Base-by-base conservation (phyloP, 116 monocot genomes). In the Iris pallida region DNA sequence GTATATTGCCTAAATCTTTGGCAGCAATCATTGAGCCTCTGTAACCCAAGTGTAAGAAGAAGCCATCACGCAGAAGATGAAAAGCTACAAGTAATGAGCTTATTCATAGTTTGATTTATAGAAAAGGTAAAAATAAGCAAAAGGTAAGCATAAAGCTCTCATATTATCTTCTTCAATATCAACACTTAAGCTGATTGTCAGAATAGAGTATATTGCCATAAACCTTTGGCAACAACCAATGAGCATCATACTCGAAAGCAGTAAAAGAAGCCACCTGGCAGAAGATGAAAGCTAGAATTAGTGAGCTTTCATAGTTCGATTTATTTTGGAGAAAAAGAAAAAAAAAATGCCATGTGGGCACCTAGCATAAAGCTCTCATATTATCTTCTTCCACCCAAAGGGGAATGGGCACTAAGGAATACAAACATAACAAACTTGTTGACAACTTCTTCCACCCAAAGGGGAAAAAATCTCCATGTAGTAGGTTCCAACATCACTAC, bases 191-290 rank as follows among this genome's bases (percentile, higher is more conserved):
- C n/a, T n/a, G n/a, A 57, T 18, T 11, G 45, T 73, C 57, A 30
- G 47, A 55, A 67, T 60, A 74, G 74, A 49, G 44, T 67, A 74
- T 60, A 66, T 52, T 57, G 51, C 66, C 74, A 74, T 66, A 66
- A 6, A 59, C 0, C 9, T 42, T 64, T 73, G 41, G 59, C 58
- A 51, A n/a, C 40, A 66, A 74, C 52, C 66, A 59, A 67, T 4
- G 53, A 73, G 47, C 57, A 48, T 45, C 54, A 16, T 18, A 64
- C 10, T 5, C 53, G 19, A 20, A 44, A 68, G 45, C 3, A 58
- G 11, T 13, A 20, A 45, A 13, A 69, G 13, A 57, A 10, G 16
- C 18, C 8, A 11, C 6, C 53, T 40, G 4, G 1, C 66, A 40
- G 40, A 64, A 64, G 47, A 30, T 30, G 30, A 64, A 64, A 4